Evolutionary conservation across 2,329 filamentous ascomycete species (phyloP).

Genomic region (Botryotinia narcissicola): DNA sequence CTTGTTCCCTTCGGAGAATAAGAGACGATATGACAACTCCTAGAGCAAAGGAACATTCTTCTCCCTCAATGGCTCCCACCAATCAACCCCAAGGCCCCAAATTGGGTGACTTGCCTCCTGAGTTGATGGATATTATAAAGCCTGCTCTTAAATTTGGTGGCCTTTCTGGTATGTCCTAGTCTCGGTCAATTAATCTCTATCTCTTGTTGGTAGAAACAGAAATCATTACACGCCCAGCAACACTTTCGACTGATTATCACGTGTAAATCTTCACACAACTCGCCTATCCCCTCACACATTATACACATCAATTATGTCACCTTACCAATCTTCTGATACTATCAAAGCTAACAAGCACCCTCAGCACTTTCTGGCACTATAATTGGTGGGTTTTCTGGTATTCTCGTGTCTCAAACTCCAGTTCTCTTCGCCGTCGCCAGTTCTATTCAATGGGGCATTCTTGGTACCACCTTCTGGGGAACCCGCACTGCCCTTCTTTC

Average conservation of each 20-base stretch:
- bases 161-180: slow-evolving; percentile 50
- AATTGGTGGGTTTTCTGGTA: slow-evolving; percentile 66
- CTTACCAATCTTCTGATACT: not conserved
- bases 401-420: slow-evolving; percentile 65
- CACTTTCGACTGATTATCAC: not conserved
- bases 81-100: not conserved
- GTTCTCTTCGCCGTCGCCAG: slow-evolving; percentile 69
- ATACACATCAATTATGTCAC: not conserved
- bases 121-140: slow-evolving; percentile 46
- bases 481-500: slow-evolving; percentile 45
- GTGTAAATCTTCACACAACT: not conserved
- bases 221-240: not conserved
- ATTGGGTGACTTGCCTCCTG: slow-evolving; percentile 41
- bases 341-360: not conserved
- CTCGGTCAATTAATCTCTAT: not conserved
- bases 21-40: slow-evolving; percentile 32
- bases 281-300: not conserved
- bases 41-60: not conserved
- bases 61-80: not conserved
- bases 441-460: slow-evolving; percentile 76
- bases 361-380: slow-evolving; percentile 51
- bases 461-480: slow-evolving; percentile 75
- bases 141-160: slow-evolving; percentile 59
- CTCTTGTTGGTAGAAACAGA: not conserved
- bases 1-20: slow-evolving; percentile 30